phyloP scores from a whole-genome alignment of 768 basidiomycete species.

The Butyriboletus loyo region DNA sequence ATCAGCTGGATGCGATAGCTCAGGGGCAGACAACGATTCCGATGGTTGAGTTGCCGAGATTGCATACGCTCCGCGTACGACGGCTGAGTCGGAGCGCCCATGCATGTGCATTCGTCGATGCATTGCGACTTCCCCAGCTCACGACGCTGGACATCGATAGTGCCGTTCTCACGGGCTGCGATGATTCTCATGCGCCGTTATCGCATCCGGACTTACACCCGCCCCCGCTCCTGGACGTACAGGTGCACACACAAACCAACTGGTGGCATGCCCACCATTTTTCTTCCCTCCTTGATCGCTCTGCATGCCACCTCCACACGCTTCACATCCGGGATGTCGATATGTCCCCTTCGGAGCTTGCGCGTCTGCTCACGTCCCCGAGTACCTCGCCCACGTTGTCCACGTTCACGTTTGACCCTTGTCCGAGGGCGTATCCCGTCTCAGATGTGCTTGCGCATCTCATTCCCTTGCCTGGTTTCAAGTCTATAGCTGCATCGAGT shows the following conservation, averaged over 20 bases:
- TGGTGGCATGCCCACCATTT: constrained; percentile 25
- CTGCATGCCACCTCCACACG: constrained; percentile 16
- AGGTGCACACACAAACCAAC: background rate
- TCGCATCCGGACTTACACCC: constrained; percentile 13
- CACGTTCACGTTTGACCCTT: constrained; percentile 24
- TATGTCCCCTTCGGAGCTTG: constrained; percentile 21
- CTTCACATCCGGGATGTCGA: constrained; percentile 21
- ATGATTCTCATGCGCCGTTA: background rate
- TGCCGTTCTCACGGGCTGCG: constrained; percentile 19
- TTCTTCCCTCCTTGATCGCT: constrained; percentile 22
- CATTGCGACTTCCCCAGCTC: constrained; percentile 22
- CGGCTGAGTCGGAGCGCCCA: constrained; percentile 18
- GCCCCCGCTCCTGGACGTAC: background rate
- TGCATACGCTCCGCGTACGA: constrained; percentile 24
- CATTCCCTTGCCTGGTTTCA: background rate
- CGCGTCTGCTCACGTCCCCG: constrained; percentile 17
- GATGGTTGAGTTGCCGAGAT: constrained; percentile 15
- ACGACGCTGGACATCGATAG: constrained; percentile 21
- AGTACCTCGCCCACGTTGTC: constrained; percentile 15
- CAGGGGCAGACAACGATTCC: background rate
- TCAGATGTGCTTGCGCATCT: constrained; percentile 19
- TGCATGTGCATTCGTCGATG: constrained; percentile 18
- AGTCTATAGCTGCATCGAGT: background rate
- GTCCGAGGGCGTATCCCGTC: constrained; percentile 15
- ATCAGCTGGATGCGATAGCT: constrained; percentile 5